Evolutionary conservation across 1,139 yeast genomes (phyloP), one percentile per base, ranked within the genome.

Genomic region (Pichia sp.): DNA sequence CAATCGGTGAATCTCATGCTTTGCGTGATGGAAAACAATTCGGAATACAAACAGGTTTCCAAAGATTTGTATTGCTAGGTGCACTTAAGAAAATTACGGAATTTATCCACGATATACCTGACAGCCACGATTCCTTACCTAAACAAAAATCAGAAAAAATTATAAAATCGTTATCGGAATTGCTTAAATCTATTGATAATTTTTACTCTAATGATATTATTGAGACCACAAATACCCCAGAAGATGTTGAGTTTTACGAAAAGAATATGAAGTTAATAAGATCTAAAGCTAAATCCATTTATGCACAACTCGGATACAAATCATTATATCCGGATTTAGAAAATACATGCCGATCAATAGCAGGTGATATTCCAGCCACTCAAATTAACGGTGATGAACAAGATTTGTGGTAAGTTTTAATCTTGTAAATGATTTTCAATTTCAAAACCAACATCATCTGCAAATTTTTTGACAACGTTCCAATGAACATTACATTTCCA

Each of bases 1-100:
- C 76, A 69, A 39, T 66, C 59, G 33, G 42, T 7, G 10, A 26
- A 11, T 23, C 33, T 6, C 64, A 67, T 33, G 75, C 72, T 47
- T 61, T 55, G 32, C 47, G 59, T 4, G 80, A 75, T 50, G 80
- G 80, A 0, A 74, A 72, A 52, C 72, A 72, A 48, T 69, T 66
- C 45, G 81, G 81, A 0, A 69, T 70, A 42, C 81, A 76, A 51
- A 75, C 80, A 0, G 80, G 80, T 2, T 75, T 72, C 50, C 81
- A 76, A 53, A 55, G 78, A 41, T 73, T 71, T 49, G 48, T 75
- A 22, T 56, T 74, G 1, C 59, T 76, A 1, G 80, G 80, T 1
- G 74, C 71, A 44, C 63, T 73, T 3, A 59, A 60, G 34, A 72
- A 69, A 3, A 54, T 71, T 15, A 51, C 64, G 0, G 57, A 59